phyloP scores from a whole-genome alignment of 2,329 filamentous ascomycete genomes.

The Pyrenochaeta sp. region DNA sequence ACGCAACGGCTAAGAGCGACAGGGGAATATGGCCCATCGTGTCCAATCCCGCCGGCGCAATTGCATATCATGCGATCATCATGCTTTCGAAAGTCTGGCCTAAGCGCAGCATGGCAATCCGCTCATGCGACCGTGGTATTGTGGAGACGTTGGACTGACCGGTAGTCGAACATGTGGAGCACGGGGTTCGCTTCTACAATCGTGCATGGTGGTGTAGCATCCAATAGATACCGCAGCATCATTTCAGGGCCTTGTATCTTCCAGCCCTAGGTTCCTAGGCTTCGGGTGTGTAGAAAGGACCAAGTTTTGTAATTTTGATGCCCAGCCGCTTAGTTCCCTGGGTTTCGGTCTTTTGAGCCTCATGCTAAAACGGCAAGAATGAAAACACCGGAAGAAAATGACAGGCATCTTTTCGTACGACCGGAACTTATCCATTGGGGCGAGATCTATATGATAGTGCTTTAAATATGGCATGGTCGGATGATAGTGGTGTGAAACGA shows the following conservation, averaged over 20 bases:
- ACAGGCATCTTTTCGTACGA: conserved; percentile 6
- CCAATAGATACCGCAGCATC: not conserved
- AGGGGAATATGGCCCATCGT: conserved; percentile 25
- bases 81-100: conserved; percentile 4
- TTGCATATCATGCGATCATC: conserved; percentile 22
- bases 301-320: conserved; percentile 2
- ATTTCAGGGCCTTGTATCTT: conserved; percentile 1
- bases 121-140: conserved; percentile 16
- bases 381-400: conserved; percentile 4
- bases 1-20: conserved; percentile 19
- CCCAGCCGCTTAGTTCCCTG: conserved; percentile 8
- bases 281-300: not conserved
- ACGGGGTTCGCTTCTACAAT: conserved; percentile 17
- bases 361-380: conserved; percentile 5
- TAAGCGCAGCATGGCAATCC: conserved; percentile 6
- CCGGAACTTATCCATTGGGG: conserved; percentile 14
- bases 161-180: conserved; percentile 13
- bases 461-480: conserved; percentile 14
- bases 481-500: conserved; percentile 19
- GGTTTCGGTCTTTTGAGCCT: conserved; percentile 28
- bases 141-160: conserved; percentile 7
- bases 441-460: conserved; percentile 7
- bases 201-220: not conserved
- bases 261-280: not conserved
- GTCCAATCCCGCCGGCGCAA: conserved; percentile 26